phyloP scores from a whole-genome alignment of 176 grass and related monocot species.

The Elaeis guineensis region DNA sequence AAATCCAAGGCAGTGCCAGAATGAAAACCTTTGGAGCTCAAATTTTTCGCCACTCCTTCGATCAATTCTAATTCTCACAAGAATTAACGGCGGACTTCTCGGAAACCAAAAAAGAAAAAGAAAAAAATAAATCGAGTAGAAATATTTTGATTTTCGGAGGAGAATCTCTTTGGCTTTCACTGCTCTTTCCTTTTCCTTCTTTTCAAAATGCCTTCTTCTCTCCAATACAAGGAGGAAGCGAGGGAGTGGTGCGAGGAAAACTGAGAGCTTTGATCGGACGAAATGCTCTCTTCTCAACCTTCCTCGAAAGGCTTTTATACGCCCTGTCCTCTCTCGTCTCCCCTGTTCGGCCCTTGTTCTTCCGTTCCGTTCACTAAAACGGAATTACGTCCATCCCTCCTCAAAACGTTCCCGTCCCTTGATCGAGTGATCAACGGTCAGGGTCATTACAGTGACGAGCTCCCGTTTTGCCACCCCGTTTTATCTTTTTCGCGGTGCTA shows the following conservation, averaged over 20 bases:
- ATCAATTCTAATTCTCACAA: neutral
- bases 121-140: too few relatives aligned
- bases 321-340: neutral
- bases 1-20: slow-evolving; percentile 1
- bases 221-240: neutral
- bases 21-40: slow-evolving; percentile 6
- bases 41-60: neutral
- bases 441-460: too few relatives aligned
- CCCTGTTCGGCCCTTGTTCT: neutral
- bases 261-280: neutral
- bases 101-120: too few relatives aligned
- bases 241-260: neutral
- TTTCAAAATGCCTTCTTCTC: neutral
- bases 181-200: too few relatives aligned
- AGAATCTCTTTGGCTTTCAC: too few relatives aligned
- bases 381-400: neutral
- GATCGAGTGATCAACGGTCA: too few relatives aligned
- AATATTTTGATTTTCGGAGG: too few relatives aligned
- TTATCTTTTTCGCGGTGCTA: too few relatives aligned
- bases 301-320: neutral
- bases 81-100: neutral
- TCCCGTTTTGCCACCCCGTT: too few relatives aligned
- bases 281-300: slow-evolving; percentile 1
- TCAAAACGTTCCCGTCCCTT: neutral
- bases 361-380: neutral